Evolutionary conservation across 495 filamentous ascomycete species (phyloP).

Genomic region (Neurospora terricola): DNA sequence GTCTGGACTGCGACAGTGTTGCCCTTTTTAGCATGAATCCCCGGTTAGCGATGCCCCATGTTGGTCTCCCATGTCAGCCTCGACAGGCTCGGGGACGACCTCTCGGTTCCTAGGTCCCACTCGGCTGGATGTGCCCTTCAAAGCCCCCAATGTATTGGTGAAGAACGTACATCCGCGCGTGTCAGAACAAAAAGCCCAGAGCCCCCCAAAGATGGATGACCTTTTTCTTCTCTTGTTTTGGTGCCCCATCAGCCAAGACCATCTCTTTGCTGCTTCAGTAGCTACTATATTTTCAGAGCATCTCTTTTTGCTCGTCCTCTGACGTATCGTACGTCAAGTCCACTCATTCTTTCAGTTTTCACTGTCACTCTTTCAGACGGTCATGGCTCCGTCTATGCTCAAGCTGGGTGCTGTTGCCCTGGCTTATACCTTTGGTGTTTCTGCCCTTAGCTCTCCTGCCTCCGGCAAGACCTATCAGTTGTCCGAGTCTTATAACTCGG

Average conservation of each 20-base stretch:
- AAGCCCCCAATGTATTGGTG: background rate
- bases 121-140: background rate
- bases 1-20: background rate
- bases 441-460: conserved; percentile 10
- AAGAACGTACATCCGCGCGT: background rate
- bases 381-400: conserved; percentile 35
- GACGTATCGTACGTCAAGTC: conserved; percentile 40
- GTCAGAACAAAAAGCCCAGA: background rate
- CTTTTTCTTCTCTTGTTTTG: conserved; percentile 10
- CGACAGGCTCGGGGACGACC: background rate
- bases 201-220: background rate
- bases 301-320: conserved; percentile 29
- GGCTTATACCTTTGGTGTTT: conserved; percentile 22
- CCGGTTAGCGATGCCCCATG: background rate
- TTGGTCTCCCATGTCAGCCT: background rate
- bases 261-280: conserved; percentile 16
- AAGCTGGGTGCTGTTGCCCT: conserved; percentile 31
- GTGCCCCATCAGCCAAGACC: conserved; percentile 11
- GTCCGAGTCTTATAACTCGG: conserved; percentile 32
- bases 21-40: background rate
- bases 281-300: conserved; percentile 18
- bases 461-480: conserved; percentile 25
- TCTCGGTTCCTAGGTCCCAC: background rate
- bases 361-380: conserved; percentile 10
- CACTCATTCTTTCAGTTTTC: conserved; percentile 25